A percentile compares a stretch with the other conserved stretches of the same genome.
Conservation (phyloP, 306 rosid genomes). For the Astragalus membranaceus region DNA sequence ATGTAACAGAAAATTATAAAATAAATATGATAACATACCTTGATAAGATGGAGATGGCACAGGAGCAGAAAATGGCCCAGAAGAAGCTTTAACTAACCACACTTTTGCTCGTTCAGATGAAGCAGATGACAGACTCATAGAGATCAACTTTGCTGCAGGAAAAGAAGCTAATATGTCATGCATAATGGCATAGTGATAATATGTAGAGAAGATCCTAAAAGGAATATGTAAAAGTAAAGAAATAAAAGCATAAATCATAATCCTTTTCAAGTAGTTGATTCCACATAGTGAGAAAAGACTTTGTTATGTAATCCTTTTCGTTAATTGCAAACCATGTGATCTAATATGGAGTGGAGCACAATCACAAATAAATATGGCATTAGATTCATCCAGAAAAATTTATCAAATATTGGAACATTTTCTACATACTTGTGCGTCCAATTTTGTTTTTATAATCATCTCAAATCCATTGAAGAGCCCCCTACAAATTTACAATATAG, state of each 20-base stretch:
- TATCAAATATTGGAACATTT: background rate
- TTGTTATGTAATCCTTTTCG: background rate
- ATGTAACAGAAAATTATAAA: background rate
- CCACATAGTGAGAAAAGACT: background rate
- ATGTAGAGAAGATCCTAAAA: background rate
- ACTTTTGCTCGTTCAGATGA: slow-evolving; percentile 28
- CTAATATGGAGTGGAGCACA: background rate
- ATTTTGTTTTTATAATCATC: background rate
- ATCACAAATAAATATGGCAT: background rate
- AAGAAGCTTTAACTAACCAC: slow-evolving; percentile 34
- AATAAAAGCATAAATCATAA: background rate
- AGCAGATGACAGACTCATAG: slow-evolving; percentile 36
- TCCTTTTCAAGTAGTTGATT: background rate
- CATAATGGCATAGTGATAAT: background rate
- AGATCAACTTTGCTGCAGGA: slow-evolving; percentile 53
- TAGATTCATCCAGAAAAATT: background rate
- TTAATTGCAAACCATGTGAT: background rate
- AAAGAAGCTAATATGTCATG: slow-evolving; percentile 1
- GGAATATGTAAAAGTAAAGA: background rate
- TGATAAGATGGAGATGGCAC: slow-evolving; percentile 49
- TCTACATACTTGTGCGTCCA: background rate
- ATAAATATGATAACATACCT: slow-evolving; percentile 31
- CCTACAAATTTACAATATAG: background rate
- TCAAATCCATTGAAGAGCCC: background rate
- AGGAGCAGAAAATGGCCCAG: slow-evolving; percentile 37